Percentiles rank a stretch among this genome's conserved stretches.
Evolutionary conservation across 331 rosid species (phyloP).

Genomic region (Malus hybrid): DNA sequence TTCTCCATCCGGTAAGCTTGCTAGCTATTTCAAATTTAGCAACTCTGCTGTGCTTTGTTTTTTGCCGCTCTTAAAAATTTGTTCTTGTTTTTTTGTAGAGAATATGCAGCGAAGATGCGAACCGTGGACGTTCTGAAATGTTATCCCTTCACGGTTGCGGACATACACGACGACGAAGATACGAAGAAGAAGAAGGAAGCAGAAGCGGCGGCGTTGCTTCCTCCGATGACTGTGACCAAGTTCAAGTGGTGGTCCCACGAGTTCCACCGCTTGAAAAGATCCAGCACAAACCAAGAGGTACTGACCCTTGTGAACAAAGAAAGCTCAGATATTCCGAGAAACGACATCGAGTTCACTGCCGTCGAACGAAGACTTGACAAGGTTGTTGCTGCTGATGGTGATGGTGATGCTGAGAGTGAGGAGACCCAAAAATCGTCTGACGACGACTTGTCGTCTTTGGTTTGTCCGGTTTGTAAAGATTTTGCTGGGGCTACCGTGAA

Average conservation of each 20-base stretch:
- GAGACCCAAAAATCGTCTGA: neutral
- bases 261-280: conserved; percentile 28
- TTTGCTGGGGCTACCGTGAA: conserved; percentile 60
- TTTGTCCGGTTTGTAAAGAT: conserved; percentile 66
- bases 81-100: conserved; percentile 34
- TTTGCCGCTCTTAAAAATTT: neutral
- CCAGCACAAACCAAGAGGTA: conserved; percentile 4
- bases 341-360: neutral
- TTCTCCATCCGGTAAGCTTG: conserved; percentile 73
- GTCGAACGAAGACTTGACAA: conserved; percentile 1
- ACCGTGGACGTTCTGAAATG: conserved; percentile 49
- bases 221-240: conserved; percentile 56
- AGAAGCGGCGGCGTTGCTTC: conserved; percentile 41
- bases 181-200: conserved; percentile 7
- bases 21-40: neutral
- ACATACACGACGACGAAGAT: conserved; percentile 1
- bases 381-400: neutral
- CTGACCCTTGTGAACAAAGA: conserved; percentile 2
- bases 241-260: conserved; percentile 40
- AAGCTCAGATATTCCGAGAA: neutral
- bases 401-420: neutral
- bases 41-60: neutral
- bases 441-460: conserved; percentile 29
- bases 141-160: conserved; percentile 54
- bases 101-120: conserved; percentile 75